Base-by-base conservation (phyloP, 306 rosid genomes). In the Hippophae tibetana region DNA sequence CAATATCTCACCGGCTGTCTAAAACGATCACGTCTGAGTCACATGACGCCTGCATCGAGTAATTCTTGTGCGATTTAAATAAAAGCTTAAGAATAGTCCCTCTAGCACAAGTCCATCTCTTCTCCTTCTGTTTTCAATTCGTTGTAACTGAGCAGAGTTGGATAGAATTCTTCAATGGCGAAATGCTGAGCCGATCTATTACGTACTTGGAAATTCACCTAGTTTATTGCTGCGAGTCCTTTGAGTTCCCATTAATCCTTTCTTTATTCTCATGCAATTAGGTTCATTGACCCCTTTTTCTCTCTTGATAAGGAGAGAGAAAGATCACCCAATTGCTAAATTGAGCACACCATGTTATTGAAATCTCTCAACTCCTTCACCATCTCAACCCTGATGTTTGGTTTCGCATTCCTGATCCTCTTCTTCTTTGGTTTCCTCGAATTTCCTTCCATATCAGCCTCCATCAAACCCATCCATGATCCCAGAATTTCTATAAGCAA, bases 371-470 rank as follows among this genome's bases (percentile, higher is more conserved):
- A 65, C 78, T 63, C 80, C 55, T 43, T 78, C 68, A 58, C 86
- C 54, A 60, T 84, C 72, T 31, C 38, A 31, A 65, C 72, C 7
- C 70, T 68, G 67, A 72, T 86, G 84, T 54, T 82, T 54, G 72
- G 66, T 31, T 71, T 81, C 83, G 45, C 76, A 53, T 71, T 86
- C 67, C 70, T 83, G 75, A 26, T 92, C 57, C 74, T 92, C 69
- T 68, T 86, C 77, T 47, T 88, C 81, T 66, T 85, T 11, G 83
- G 92, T 51, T 62, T 81, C 64, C 64, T 92, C 61, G 80, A 75
- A 52, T 73, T 88, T 69, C 95, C 96, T 13, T 58, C 90, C 12
- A n/a, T 64, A 9, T 66, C 81, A 8, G 52, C 71, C 25, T 74
- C 86, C 41, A 14, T 73, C 44, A 58, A 18, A 9, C 45, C 72